Base-by-base conservation (phyloP, 441 rosid species). In the Mallotus japonicus region DNA sequence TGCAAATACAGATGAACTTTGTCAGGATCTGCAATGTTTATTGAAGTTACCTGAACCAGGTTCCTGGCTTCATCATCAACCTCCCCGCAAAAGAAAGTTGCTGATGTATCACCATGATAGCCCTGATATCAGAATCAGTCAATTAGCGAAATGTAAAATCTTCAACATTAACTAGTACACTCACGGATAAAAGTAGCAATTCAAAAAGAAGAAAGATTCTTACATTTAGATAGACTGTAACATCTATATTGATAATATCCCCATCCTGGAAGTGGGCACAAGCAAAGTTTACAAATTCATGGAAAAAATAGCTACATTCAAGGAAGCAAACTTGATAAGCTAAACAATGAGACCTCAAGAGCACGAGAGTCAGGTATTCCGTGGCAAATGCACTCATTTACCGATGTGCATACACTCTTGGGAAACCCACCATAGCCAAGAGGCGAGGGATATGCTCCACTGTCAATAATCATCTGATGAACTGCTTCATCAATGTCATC, bases 361-460 rank as follows among this genome's bases (percentile, higher is more conserved):
- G 90, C 85, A 66, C 87, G 75, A 65, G 97, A 90, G 79, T 94
- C 99, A 4, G 99, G 99, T 65, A 94, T 94, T 44, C 97, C 99
- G 78, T 94, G 97, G 84, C 98, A 94, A 79, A 94, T 94, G 67
- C 98, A 94, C 80, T 94, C 97, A 72, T 92, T 94, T 70, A 94
- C 93, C 32, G 99, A 94, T 15, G 99, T 94, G 77, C 99, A 94
- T 13, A 92, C 99, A 85, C 99, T 92, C 85, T 92, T 94, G 4
- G 99, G 99, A 76, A 94, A 92, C 63, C 97, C 95, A 59, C 96
- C 97, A 81, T 94, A 94, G 22, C 99, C 97, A 79, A 94, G 96
- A 65, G 99, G 99, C 3, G 99, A 94, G n/a, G 97, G 99, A 84
- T 94, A 94, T 2, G 99, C 99, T 75, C 97, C 97, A 71, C 86